phyloP scores from a whole-genome alignment of 805 yeast genomes.

The Ogataea degrootiae region DNA sequence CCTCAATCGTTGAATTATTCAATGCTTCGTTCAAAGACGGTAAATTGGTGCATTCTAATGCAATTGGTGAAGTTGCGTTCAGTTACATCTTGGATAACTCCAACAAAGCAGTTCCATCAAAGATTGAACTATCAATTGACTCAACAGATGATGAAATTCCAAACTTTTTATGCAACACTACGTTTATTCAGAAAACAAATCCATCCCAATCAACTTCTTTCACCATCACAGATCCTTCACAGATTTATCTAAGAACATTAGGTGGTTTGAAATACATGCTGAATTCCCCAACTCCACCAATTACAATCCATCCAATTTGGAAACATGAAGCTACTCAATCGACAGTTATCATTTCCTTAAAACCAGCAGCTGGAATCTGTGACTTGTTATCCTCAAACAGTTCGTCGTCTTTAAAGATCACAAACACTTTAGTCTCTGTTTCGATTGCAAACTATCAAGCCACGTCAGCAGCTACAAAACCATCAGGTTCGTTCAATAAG shows the following conservation, averaged over 20 bases:
- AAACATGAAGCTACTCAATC: slow-evolving; percentile 82
- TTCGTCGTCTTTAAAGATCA: slow-evolving; percentile 38
- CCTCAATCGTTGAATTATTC: slow-evolving; percentile 82
- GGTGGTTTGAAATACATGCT: slow-evolving; percentile 79
- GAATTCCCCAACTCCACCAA: slow-evolving; percentile 53
- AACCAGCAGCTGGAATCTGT: slow-evolving; percentile 45
- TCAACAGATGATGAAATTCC: slow-evolving; percentile 38
- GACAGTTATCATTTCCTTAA: slow-evolving; percentile 71
- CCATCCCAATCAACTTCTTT: slow-evolving; percentile 29
- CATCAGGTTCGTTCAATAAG: slow-evolving; percentile 85
- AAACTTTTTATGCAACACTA: slow-evolving; percentile 46
- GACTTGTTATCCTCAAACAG: slow-evolving; percentile 30
- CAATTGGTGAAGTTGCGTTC: slow-evolving; percentile 84
- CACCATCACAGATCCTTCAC: slow-evolving; percentile 40
- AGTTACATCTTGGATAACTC: slow-evolving; percentile 45
- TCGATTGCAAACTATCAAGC: slow-evolving; percentile 59
- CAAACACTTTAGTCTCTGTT: slow-evolving; percentile 59
- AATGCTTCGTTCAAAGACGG: slow-evolving; percentile 75
- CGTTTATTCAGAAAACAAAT: slow-evolving; percentile 41
- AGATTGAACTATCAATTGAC: slow-evolving; percentile 36
- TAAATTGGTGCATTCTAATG: slow-evolving; percentile 48
- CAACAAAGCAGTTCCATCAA: slow-evolving; percentile 33
- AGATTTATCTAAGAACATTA: slow-evolving; percentile 57
- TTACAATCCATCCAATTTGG: slow-evolving; percentile 80
- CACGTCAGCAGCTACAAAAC: slow-evolving; percentile 78